Base-by-base conservation (phyloP, 352 stramenopile species). In the Globisporangium apiculatum region DNA sequence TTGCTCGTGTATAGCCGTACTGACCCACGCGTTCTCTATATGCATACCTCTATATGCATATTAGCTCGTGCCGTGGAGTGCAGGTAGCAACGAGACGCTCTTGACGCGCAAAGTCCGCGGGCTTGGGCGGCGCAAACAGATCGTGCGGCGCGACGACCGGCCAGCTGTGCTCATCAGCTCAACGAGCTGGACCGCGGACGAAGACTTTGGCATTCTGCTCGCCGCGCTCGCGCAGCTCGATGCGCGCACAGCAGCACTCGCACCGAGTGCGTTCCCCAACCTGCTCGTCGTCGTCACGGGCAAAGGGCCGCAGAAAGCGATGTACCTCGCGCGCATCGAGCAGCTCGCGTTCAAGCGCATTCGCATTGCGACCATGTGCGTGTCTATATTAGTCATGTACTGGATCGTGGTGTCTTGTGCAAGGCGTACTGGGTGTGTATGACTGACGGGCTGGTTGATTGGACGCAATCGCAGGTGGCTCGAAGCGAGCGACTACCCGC, bases 101-200 rank as follows among this genome's bases (percentile, higher is more conserved):
- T 59, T 92, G 18, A 92, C 82, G 42, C 68, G 70, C 8, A 78
- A 71, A 40, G 62, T 62, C 49, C 31, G 47, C 10, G 72, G 62
- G 1, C 61, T 66, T 2, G 42, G 31, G 45, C 66, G 61, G 6
- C 78, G 68, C 48, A 74, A 71, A 58, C 60, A 48, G 17, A 62
- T 85, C 9, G 49, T 71, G 54, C n/a, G 65, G 9, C 79, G 79
- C 12, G 53, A 73, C 38, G 69, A 89, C 38, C 77, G 82, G 11
- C 82, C 82, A 0, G 82, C 82, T 37, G 79, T 92, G 62, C 75
- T 92, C 53, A 87, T 92, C 57, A 99, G 90, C 62, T 99, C 95
- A 8, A 99, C 98, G 4, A 98, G 88, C 53, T 99, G 97, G 97
- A 99, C 98, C 7, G 83, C 95, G 4, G 98, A 99, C 64, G 98